Evolutionary conservation across 441 rosid genomes (phyloP), one percentile per base, ranked within the genome.

Genomic region (Flueggea neowawraea): DNA sequence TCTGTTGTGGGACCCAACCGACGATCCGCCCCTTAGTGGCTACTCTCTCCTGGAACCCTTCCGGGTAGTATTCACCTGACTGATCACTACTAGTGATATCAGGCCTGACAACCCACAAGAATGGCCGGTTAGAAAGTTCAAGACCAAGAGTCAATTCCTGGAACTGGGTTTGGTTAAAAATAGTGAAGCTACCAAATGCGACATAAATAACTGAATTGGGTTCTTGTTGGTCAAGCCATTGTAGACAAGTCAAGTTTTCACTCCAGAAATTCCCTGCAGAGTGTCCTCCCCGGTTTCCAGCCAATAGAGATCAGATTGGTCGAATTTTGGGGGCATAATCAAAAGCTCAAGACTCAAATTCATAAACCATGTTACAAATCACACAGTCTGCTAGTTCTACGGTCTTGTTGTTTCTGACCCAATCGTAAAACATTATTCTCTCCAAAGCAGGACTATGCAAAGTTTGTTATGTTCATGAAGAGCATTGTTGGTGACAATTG

Each of bases 141-240:
- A 89, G 76, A 17, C 87, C 89, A 12, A 71, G 47, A 4, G 89
- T 85, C 57, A 86, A 52, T 65, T 86, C 93, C 15, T 75, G 66
- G 66, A 87, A 76, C 39, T 79, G 87, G 28, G 61, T 67, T 12
- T 66, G 69, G 10, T 65, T 43, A 6, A 87, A 12, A 39, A 75
- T 45, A 16, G 83, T 69, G 55, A 60, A 60, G 58, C 94, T 85
- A 4, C 91, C 91, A 52, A 89, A 89, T 11, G 94, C 94, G 54
- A 82, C 80, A 55, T 87, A 87, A 87, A 6, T 54, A 10, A 85
- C 83, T 7, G 94, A 87, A 47, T 73, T 16, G 2, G 78, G 61
- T 53, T 67, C 65, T 10, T 83, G 82, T 45, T 64, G 82, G 57
- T 84, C 83, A 13, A 87, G 75, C 93, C 89, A 89, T 54, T 70